Evolutionary conservation across 208 protist species (phyloP).

Genomic region (Leishmania arabica): DNA sequence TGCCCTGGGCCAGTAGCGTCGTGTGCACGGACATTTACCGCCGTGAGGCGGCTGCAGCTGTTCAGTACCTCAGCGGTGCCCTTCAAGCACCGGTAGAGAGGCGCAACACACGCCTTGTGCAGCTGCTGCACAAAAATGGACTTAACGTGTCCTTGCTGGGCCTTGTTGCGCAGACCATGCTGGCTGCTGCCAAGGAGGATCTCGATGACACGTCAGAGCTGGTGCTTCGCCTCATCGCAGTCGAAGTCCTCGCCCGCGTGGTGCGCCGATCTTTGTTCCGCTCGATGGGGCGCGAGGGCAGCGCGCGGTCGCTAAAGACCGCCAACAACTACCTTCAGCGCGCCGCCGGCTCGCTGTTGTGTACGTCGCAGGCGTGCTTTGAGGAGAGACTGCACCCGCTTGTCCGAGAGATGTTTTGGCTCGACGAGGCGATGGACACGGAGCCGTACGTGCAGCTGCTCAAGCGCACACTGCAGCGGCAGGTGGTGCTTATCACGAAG

Average conservation of each 20-base stretch:
- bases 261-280: constrained; percentile 40
- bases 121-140: constrained; percentile 40
- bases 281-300: constrained; percentile 29
- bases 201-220: constrained; percentile 30
- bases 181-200: constrained; percentile 36
- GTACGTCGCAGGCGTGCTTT: constrained; percentile 28
- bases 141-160: constrained; percentile 53
- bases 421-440: constrained; percentile 20
- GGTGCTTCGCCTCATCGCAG: constrained; percentile 34
- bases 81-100: constrained; percentile 30
- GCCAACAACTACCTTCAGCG: constrained; percentile 48
- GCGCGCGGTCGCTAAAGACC: constrained; percentile 15
- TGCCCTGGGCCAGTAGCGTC: constrained; percentile 12
- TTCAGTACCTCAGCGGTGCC: constrained; percentile 25
- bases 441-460: constrained; percentile 15
- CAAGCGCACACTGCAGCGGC: constrained; percentile 21
- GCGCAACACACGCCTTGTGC: constrained; percentile 37
- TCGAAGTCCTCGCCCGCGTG: constrained; percentile 55
- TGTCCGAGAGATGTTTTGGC: constrained; percentile 41
- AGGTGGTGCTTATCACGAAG: constrained; percentile 33
- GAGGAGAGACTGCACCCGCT: constrained; percentile 36
- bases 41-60: constrained; percentile 9
- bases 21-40: constrained; percentile 25
- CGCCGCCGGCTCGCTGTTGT: constrained; percentile 41
- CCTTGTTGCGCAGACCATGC: constrained; percentile 31